These are phyloP conservation scores for Cydonia oblonga DNA, from an alignment of 331 rosid genomes.

Conservation along the genomic window DNA sequence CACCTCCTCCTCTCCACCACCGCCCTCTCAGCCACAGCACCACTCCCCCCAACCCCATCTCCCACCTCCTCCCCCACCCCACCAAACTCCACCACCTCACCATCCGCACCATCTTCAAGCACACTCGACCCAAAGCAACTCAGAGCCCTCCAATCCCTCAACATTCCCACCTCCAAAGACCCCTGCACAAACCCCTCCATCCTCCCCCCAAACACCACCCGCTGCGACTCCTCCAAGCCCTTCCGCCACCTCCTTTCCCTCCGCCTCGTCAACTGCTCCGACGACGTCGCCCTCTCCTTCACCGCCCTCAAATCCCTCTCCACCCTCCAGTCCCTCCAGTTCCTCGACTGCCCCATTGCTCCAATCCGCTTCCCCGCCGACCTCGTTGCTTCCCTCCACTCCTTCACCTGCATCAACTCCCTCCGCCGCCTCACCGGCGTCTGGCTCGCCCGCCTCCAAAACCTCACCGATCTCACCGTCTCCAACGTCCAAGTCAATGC, in stretches of 20 bases:
- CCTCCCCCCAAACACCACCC: slow-evolving; percentile 43
- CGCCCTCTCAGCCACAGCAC: neutral
- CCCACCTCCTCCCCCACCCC: slow-evolving; percentile 17
- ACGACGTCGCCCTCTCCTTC: no score
- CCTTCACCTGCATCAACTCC: slow-evolving; percentile 30
- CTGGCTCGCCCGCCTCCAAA: slow-evolving; percentile 32
- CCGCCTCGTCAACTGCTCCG: no score
- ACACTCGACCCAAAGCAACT: slow-evolving; percentile 78
- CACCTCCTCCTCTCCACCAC: slow-evolving; percentile 11
- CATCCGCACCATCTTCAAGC: slow-evolving; percentile 25
- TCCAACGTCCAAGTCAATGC: slow-evolving; percentile 30
- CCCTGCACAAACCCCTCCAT: slow-evolving; percentile 56
- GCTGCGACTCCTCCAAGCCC: slow-evolving; percentile 61
- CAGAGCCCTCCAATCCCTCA: slow-evolving; percentile 72
- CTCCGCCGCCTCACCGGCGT: slow-evolving; percentile 54
- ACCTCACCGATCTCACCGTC: no score
- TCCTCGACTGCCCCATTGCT: slow-evolving; percentile 59
- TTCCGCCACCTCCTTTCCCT: slow-evolving; percentile 16
- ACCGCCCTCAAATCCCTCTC: no score
- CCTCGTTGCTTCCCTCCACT: slow-evolving; percentile 17
- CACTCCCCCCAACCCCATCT: slow-evolving; percentile 8
- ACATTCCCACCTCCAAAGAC: slow-evolving; percentile 69
- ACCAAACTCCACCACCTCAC: neutral
- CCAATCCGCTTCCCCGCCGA: slow-evolving; percentile 65
- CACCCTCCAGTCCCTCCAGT: slow-evolving; percentile 37